Evolutionary conservation across 352 stramenopile species (phyloP).

Genomic region (Pythium monospermum): DNA sequence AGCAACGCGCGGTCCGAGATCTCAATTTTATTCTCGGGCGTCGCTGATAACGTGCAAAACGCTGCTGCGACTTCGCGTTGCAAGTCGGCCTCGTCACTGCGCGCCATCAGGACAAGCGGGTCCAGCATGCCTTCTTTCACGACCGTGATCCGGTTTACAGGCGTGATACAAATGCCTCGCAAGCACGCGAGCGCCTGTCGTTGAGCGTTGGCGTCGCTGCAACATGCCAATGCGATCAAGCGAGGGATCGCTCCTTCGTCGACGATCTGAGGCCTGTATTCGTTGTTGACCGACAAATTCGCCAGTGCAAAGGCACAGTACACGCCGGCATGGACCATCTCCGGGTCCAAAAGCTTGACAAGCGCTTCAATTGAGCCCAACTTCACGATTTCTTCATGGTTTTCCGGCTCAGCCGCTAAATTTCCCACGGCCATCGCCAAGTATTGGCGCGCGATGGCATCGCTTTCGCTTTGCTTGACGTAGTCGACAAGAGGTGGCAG

Average conservation of each 20-base stretch:
- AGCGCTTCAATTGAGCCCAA: slow-evolving; percentile 85
- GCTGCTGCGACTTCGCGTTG: slow-evolving; percentile 90
- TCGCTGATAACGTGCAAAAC: slow-evolving; percentile 92
- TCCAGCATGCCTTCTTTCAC: slow-evolving; percentile 95
- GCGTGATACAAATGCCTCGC: slow-evolving; percentile 90
- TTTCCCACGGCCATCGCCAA: slow-evolving; percentile 95
- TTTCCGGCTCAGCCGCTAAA: slow-evolving; percentile 91
- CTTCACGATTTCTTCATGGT: slow-evolving; percentile 94
- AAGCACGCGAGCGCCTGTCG: slow-evolving; percentile 90
- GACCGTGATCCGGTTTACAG: slow-evolving; percentile 82
- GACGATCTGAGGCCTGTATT: slow-evolving; percentile 90
- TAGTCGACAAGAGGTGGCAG: slow-evolving; percentile 88
- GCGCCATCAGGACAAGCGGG: slow-evolving; percentile 93
- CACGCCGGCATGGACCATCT: slow-evolving; percentile 74
- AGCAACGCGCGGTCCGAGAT: slow-evolving; percentile 92
- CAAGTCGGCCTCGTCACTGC: slow-evolving; percentile 89
- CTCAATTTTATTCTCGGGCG: slow-evolving; percentile 96
- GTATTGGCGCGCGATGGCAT: slow-evolving; percentile 94
- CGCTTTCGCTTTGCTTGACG: slow-evolving; percentile 79
- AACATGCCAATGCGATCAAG: slow-evolving; percentile 93
- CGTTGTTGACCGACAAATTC: slow-evolving; percentile 93
- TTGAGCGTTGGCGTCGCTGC: slow-evolving; percentile 91
- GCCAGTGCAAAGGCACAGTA: slow-evolving; percentile 93
- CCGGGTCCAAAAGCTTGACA: slow-evolving; percentile 89
- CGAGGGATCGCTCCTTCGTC: slow-evolving; percentile 91